Evolutionary conservation across 306 rosid species (phyloP), one percentile per base, ranked within the genome.

Genomic region (Myrica gale): DNA sequence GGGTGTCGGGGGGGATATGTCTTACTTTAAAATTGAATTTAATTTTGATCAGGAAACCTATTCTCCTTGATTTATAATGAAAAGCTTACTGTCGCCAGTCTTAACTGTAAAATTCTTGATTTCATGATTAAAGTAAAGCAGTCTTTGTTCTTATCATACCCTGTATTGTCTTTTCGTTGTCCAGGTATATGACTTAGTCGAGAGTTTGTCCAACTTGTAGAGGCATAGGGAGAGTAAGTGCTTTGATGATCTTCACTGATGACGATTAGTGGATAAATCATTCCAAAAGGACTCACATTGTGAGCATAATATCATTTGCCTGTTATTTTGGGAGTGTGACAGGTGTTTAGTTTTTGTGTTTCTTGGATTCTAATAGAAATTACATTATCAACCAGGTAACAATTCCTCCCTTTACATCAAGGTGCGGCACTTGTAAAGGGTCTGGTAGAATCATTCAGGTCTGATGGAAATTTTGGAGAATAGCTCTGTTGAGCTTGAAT

Each of bases 201-300:
- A 82, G 80, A 78, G 89, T 86, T 55, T 95, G 99, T 88, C 93
- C 90, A 77, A 90, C 91, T 45, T 92, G 99, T 84, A 82, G 96
- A 86, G 99, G 99, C 74, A 53, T 77, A 78, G 99, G 99, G 79
- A 89, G 93, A 80, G 99, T 95, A 90, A 95, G 99, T 90, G 78
- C 78, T 76, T 86, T 81, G 45, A 79, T 79, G 62, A 81, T 71
- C 74, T 69, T 62, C 20, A 16, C 55, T 80, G 74, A 75, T 74
- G 23, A 80, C 72, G 47, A 37, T 72, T 77, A 68, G 78, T 32
- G 61, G 66, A 85, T 61, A 62, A 69, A 43, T 74, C 62, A 45
- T 81, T 73, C 32, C 45, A 47, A 42, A 66, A 71, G 42, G 70
- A 73, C 67, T 85, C 73, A 68, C 26, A 65, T 68, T 73, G 37